Base-by-base conservation (phyloP, 2,329 filamentous ascomycete species). In the Penicillium thymicola region DNA sequence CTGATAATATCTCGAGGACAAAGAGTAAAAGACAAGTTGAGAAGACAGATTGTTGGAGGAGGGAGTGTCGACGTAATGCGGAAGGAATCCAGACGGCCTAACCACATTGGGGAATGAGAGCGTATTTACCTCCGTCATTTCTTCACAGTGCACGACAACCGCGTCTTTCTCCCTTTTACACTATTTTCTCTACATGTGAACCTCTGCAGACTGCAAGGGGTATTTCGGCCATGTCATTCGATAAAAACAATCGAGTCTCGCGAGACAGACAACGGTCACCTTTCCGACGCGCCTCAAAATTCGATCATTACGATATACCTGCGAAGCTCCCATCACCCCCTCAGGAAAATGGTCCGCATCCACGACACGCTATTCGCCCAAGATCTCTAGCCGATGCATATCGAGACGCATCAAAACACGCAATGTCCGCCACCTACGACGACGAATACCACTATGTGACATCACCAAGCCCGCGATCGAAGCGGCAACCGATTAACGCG, bases 351-450 rank as follows among this genome's bases (percentile, higher is more conserved):
- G 67, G 59, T 34, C 52, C 64, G 37, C 66, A 67, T 46, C 62
- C 68, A 41, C 72, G 70, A 49, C 65, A 67, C 42, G 70, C 65
- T 37, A 70, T 75, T 55, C 70, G 69, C 42, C 73, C 75, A 14
- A 70, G 70, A 30, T 76, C 73, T 9, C 59, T 78, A 51, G 72
- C 71, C 49, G 72, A 71, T 51, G 73, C 75, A 18, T 78, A 75
- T 60, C 69, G 74, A 54, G 68, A 68, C 27, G 65, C 71, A 45
- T 72, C 69, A 61, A 38, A 64, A 64, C 52, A 72, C 69, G 63
- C 60, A 65, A 56, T 52, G 54, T 5, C 48, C 5, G 2, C 43
- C 36, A 27, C 54, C 11, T 18, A 38, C 48, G 23, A 45, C 38
- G 67, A 69, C 27, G 62, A 59, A 28, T 61, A 49, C 42, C 25